Evolutionary conservation across 768 basidiomycete genomes (phyloP).

Genomic region (Termitomyces sp.): DNA sequence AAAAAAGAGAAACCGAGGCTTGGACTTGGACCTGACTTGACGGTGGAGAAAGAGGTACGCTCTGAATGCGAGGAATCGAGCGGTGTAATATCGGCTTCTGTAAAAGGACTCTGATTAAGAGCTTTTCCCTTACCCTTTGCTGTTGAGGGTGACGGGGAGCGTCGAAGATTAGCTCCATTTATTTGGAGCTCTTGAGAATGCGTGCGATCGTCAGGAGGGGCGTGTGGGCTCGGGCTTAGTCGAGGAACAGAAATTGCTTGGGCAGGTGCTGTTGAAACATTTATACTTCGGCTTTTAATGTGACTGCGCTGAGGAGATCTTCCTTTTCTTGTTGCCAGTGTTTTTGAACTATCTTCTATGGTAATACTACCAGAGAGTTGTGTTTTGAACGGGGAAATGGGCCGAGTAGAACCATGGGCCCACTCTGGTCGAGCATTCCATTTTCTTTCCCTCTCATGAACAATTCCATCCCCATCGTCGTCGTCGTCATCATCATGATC

Average conservation of each 20-base stretch:
- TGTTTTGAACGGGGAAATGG: conserved; percentile 10
- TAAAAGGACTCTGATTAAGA: neutral
- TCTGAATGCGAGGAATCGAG: conserved; percentile 17
- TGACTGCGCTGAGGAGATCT: conserved; percentile 15
- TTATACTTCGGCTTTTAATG: neutral
- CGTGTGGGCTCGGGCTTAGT: neutral
- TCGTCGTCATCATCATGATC: conserved; percentile 14
- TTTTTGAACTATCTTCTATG: conserved; percentile 13
- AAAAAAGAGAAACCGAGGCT: conserved; percentile 29
- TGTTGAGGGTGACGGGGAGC: conserved; percentile 2
- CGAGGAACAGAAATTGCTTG: neutral
- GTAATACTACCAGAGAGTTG: conserved; percentile 8
- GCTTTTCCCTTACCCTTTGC: conserved; percentile 9
- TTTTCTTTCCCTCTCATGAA: conserved; percentile 54
- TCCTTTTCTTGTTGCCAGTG: conserved; percentile 14
- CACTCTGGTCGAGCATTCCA: conserved; percentile 65
- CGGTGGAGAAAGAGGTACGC: conserved; percentile 21
- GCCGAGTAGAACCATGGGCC: conserved; percentile 22
- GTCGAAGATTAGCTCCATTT: neutral
- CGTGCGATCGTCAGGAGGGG: neutral
- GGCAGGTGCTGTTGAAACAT: neutral
- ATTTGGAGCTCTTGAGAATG: neutral
- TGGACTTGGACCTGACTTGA: neutral
- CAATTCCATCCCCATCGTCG: conserved; percentile 7
- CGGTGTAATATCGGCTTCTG: neutral